Base-by-base conservation (phyloP, 2,329 filamentous ascomycete genomes). In the Fusarium falciforme region DNA sequence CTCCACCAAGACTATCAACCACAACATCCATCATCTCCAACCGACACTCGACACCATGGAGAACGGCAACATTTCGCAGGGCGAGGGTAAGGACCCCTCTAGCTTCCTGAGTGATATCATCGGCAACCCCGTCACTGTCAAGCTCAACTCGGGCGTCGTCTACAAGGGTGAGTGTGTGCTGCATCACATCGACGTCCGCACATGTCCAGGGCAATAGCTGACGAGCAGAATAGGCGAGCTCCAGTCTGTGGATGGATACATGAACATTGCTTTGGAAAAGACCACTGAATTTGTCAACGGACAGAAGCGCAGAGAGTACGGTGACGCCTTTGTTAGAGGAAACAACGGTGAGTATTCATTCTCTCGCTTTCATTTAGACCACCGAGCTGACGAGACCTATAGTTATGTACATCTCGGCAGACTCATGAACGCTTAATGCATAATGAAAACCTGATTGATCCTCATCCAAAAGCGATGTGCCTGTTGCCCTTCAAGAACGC, bases 241-340 rank as follows among this genome's bases (percentile, higher is more conserved):
- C 40, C 95, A 98, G 82, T 98, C 95, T 1, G 96, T 99, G 59
- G 96, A 99, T 83, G 96, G 96, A 61, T 99, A 98, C 85, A 99
- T 99, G 96, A 99, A 99, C 85, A 98, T 99, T 82, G 96, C 96
- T 14, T 90, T 99, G 33, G 96, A 99, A 84, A 96, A 98, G 85
- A 97, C 95, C 22, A 92, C 94, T 75, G 96, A 99, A 85, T 95
- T 92, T 78, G 93, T 98, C 76, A 93, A 97, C 80, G 96, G 95
- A 47, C 90, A 91, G 74, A 91, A 96, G 84, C 90, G 93, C 78
- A 90, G 94, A 79, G 93, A 90, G 64, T 98, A 98, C 82, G 96
- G 96, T 9, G 96, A 98, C 87, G 94, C 96, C 6, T 98, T 98
- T 82, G 93, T 98, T 67, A 90, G 96, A 83, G 96, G 96, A 77